Base-by-base conservation (phyloP, 768 basidiomycete species). In the Coprinopsis sp. region DNA sequence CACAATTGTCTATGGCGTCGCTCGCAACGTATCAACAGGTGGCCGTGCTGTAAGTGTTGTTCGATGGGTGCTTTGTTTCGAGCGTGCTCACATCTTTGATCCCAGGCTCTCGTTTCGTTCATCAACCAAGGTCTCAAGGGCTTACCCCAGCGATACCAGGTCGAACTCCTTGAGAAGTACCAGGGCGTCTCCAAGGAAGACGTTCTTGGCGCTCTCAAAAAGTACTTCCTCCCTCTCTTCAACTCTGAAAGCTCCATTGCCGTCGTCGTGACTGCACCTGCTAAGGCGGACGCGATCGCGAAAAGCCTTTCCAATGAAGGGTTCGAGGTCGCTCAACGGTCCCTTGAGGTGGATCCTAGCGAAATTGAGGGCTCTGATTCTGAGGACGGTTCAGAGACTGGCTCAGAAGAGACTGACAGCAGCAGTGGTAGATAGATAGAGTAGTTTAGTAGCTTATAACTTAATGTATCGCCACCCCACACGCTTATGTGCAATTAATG, bases 91-190 rank as follows among this genome's bases (percentile, higher is more conserved):
- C 16, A 12, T 24, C 27, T 48, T 53, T 29, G n/a, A n/a, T n/a
- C 16, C 3, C 55, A 92, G 91, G 91, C 92, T 1, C 62, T 78
- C 30, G 74, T 78, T 21, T 95, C 92, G 0, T 97, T 96, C 66
- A 71, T 76, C 24, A 94, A 98, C 65, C 91, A 96, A 70, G 88
- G 84, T 0, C 72, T 99, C n/a, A 90, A 88, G 59, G 87, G 83
- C 25, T 78, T 97, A 8, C 68, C 84, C 4, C 82, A 84, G 58
- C 78, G 82, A 50, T 72, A 87, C 58, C 84, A 87, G 55, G 71
- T 87, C 21, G 76, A 84, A 44, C 74, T 92, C n/a, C 72, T 95
- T 36, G 78, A 84, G 54, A 80, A 82, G 58, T 87, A 82, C 57
- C 85, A 91, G 72, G 66, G 67, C n/a, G 78, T 98, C 47, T 86